Conservation (phyloP, 345 rosid species). For the Pelargonium nanum region DNA sequence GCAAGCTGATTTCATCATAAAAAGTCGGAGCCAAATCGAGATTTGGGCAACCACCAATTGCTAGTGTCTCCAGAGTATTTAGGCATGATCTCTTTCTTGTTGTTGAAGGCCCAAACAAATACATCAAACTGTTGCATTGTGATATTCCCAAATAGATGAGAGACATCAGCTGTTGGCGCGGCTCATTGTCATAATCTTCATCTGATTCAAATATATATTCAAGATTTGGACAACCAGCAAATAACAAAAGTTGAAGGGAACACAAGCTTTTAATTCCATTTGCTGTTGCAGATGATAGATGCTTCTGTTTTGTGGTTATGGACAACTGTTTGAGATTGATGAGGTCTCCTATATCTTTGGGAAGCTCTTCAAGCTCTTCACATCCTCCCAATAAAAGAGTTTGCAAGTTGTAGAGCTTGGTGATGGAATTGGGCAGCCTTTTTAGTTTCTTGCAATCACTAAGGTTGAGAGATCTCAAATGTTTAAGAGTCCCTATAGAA, state of each 20-base stretch:
- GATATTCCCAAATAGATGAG: not conserved
- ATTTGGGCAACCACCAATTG: not conserved
- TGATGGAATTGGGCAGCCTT: not conserved
- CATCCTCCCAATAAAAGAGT: not conserved
- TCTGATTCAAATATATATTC: not conserved
- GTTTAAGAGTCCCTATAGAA: constrained; percentile 1
- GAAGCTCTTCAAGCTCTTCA: not conserved
- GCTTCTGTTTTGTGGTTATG: not conserved
- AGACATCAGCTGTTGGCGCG: not conserved
- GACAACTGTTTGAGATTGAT: not conserved
- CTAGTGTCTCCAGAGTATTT: not conserved
- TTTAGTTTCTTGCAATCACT: not conserved
- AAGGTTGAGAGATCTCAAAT: not conserved
- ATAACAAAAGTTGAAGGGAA: not conserved
- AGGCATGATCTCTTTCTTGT: not conserved
- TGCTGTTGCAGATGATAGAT: not conserved
- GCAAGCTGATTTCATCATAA: not conserved
- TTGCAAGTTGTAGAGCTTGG: not conserved
- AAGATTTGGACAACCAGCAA: not conserved
- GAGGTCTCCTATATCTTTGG: not conserved
- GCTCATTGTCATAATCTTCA: not conserved
- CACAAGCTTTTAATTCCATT: not conserved
- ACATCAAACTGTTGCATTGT: not conserved
- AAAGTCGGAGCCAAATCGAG: not conserved
- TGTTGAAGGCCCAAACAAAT: too few relatives aligned